A percentile compares a stretch with the other conserved stretches of the same genome.
Evolutionary conservation across 2,329 filamentous ascomycete species (phyloP).

Genomic region (Hortaea werneckii): DNA sequence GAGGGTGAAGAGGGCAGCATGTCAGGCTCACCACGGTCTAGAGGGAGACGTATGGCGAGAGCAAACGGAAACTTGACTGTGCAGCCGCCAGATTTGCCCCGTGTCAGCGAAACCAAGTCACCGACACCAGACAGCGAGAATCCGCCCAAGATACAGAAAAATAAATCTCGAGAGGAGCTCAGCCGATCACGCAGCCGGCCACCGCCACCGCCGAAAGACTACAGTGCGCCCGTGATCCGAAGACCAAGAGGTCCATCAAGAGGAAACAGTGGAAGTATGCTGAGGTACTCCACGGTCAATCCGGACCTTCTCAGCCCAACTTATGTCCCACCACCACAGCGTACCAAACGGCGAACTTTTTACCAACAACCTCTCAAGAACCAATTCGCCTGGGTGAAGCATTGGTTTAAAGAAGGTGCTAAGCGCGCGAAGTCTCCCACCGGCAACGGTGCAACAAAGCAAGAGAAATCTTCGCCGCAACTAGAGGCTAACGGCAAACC

Average conservation of each 20-base stretch:
- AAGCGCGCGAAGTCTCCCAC: slow-evolving; percentile 52
- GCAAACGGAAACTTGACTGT: slow-evolving; percentile 16
- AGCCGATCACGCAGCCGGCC: slow-evolving; percentile 71
- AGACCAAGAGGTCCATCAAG: slow-evolving; percentile 32
- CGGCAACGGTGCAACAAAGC: slow-evolving; percentile 7
- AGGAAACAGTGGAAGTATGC: slow-evolving; percentile 58
- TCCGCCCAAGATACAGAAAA: slow-evolving; percentile 49
- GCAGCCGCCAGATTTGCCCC: slow-evolving; percentile 63
- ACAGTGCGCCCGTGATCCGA: slow-evolving; percentile 36
- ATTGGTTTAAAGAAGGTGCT: slow-evolving; percentile 58
- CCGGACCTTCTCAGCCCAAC: slow-evolving; percentile 46
- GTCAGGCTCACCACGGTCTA: slow-evolving; percentile 52
- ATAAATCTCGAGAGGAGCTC: slow-evolving; percentile 56
- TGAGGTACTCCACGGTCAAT: slow-evolving; percentile 70
- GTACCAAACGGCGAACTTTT: slow-evolving; percentile 42
- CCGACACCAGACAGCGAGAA: slow-evolving; percentile 36
- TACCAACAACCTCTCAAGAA: slow-evolving; percentile 55
- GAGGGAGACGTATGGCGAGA: slow-evolving; percentile 69
- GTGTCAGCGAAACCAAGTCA: slow-evolving; percentile 56
- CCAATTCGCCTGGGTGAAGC: slow-evolving; percentile 57
- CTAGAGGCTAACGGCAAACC: slow-evolving; percentile 5
- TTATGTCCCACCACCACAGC: slow-evolving; percentile 37
- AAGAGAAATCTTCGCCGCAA: slow-evolving; percentile 10
- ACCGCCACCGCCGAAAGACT: slow-evolving; percentile 78
- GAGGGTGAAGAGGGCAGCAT: slow-evolving; percentile 52